phyloP scores from a whole-genome alignment of 495 filamentous ascomycete genomes.

The Ramalina intermedia region DNA sequence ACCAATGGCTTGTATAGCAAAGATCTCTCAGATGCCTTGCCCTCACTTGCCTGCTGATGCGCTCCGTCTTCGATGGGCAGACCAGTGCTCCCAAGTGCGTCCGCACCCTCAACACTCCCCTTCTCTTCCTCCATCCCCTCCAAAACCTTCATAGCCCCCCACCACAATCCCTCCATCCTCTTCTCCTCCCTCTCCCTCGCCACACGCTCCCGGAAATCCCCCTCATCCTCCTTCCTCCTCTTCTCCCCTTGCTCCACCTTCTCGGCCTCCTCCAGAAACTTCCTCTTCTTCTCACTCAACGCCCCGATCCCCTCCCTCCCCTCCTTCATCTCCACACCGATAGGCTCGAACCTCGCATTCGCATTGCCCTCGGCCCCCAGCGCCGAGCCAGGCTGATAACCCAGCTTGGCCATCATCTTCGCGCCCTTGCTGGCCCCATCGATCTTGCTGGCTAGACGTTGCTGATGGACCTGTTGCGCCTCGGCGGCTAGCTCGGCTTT shows the following conservation, averaged over 20 bases:
- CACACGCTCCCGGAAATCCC: slow-evolving; percentile 62
- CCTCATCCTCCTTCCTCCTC: slow-evolving; percentile 50
- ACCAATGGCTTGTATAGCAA: slow-evolving; percentile 69
- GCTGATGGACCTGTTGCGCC: slow-evolving; percentile 56
- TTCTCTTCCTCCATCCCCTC: slow-evolving; percentile 48
- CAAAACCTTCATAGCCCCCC: slow-evolving; percentile 67
- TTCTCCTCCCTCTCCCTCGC: slow-evolving; percentile 56
- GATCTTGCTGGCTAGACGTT: slow-evolving; percentile 56
- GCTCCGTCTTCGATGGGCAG: slow-evolving; percentile 4
- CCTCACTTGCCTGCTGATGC: slow-evolving; percentile 20
- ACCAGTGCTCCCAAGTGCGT: neutral
- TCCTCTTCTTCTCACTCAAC: slow-evolving; percentile 68
- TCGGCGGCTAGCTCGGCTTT: slow-evolving; percentile 68
- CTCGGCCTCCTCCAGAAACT: slow-evolving; percentile 50
- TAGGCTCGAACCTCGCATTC: slow-evolving; percentile 43
- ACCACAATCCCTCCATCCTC: slow-evolving; percentile 49
- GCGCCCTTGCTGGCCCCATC: slow-evolving; percentile 61
- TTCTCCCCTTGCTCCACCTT: slow-evolving; percentile 37
- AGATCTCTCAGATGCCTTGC: slow-evolving; percentile 47
- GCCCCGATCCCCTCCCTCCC: slow-evolving; percentile 77
- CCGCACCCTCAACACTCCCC: slow-evolving; percentile 12
- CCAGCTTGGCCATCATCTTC: slow-evolving; percentile 94
- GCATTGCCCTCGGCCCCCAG: slow-evolving; percentile 35
- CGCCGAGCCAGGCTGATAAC: slow-evolving; percentile 58
- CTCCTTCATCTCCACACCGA: slow-evolving; percentile 58